Percentiles rank a stretch among this genome's conserved stretches.
Evolutionary conservation across 148 eudicot genomes (phyloP).

Genomic region (Silene conica): DNA sequence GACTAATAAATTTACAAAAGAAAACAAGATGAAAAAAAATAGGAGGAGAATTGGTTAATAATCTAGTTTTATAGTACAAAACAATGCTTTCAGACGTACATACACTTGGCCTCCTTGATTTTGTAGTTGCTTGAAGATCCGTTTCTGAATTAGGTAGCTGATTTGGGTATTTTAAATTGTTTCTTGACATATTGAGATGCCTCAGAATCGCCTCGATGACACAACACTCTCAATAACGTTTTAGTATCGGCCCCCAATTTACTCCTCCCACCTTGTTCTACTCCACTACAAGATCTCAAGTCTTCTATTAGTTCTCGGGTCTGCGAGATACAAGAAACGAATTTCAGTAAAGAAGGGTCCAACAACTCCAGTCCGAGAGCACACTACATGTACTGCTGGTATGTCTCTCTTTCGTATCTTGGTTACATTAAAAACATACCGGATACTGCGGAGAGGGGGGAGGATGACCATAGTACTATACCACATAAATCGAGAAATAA

Average conservation of each 20-base stretch:
- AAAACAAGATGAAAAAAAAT: background rate
- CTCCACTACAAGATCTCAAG: slow-evolving; percentile 64
- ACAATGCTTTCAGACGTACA: background rate
- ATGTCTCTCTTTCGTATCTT: no score
- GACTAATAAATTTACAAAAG: background rate
- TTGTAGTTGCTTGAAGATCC: background rate
- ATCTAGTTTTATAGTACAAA: slow-evolving; percentile 3
- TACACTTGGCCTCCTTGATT: slow-evolving; percentile 8
- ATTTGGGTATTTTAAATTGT: slow-evolving; percentile 92
- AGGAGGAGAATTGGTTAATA: background rate
- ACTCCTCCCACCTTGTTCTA: slow-evolving; percentile 65
- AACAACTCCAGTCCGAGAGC: background rate
- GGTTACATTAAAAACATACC: no score
- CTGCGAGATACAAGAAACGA: slow-evolving; percentile 38
- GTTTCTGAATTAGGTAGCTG: slow-evolving; percentile 37
- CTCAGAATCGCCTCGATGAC: slow-evolving; percentile 88
- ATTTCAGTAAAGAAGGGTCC: background rate
- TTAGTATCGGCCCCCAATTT: slow-evolving; percentile 75
- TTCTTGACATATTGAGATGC: slow-evolving; percentile 96
- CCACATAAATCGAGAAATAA: no score
- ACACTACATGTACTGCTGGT: background rate
- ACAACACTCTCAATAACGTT: slow-evolving; percentile 74
- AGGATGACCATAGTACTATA: no score
- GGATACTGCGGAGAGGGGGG: no score
- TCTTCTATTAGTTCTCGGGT: slow-evolving; percentile 90